phyloP scores from a whole-genome alignment of 1,284 basidiomycete genomes.

The Moesziomyces sp. region DNA sequence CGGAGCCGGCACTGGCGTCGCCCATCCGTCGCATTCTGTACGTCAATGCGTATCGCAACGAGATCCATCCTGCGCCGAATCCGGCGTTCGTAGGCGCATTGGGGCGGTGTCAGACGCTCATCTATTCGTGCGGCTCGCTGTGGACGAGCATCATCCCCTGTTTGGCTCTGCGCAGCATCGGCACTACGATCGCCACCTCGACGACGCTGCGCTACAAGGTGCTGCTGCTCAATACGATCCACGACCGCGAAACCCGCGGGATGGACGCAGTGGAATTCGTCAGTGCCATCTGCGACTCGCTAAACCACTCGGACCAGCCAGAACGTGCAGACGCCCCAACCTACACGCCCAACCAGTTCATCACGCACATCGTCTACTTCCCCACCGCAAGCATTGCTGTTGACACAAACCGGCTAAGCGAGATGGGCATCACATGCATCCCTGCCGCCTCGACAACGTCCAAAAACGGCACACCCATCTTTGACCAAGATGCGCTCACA shows the following conservation, averaged over 20 bases:
- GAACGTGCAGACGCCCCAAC: constrained; percentile 5
- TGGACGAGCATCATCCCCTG: constrained; percentile 93
- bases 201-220: constrained; percentile 80
- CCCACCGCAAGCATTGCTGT: constrained; percentile 23
- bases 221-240: constrained; percentile 83
- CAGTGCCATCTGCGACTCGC: constrained; percentile 76
- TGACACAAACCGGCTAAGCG: constrained; percentile 6
- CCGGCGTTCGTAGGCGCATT: constrained; percentile 80
- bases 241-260: constrained; percentile 89
- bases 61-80: constrained; percentile 88
- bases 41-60: constrained; percentile 78
- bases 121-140: constrained; percentile 88
- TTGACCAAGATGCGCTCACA: constrained; percentile 32
- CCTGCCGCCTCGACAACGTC: constrained; percentile 5
- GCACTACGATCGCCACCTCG: constrained; percentile 81
- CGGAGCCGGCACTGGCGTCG: constrained; percentile 51
- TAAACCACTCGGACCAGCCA: constrained; percentile 71
- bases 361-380: constrained; percentile 77
- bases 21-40: constrained; percentile 78
- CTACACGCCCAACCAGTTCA: constrained; percentile 65
- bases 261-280: constrained; percentile 88
- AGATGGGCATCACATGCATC: constrained; percentile 21
- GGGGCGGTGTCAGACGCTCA: constrained; percentile 76
- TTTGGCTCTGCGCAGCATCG: constrained; percentile 84
- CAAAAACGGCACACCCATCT: constrained; percentile 30